Evolutionary conservation across 1,284 basidiomycete species (phyloP).

Genomic region (Cutaneotrichosporon arboriforme): DNA sequence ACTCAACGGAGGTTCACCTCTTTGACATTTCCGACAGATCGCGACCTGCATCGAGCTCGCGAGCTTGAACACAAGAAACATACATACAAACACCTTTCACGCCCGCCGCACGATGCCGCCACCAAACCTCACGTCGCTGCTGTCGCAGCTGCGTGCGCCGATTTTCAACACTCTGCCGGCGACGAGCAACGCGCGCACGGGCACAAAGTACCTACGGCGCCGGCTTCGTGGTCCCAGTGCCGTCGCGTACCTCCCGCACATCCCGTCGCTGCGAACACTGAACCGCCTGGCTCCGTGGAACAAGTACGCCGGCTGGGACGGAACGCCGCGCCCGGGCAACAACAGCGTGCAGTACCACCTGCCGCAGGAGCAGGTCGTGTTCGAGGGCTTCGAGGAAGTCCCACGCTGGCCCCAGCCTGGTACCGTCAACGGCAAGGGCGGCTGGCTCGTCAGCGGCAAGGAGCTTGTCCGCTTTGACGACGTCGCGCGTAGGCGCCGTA

Average conservation of each 20-base stretch:
- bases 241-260: constrained; percentile 59
- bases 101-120: constrained; percentile 12
- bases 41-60: background rate
- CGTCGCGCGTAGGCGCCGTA: constrained; percentile 24
- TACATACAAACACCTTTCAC: background rate
- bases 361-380: constrained; percentile 16
- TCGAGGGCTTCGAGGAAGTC: constrained; percentile 27
- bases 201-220: constrained; percentile 73
- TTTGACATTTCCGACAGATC: background rate
- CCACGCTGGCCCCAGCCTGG: constrained; percentile 21
- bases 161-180: constrained; percentile 83
- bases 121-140: constrained; percentile 24
- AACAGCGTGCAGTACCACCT: constrained; percentile 2
- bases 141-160: constrained; percentile 37
- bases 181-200: constrained; percentile 67
- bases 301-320: constrained; percentile 31
- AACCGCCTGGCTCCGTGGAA: constrained; percentile 23
- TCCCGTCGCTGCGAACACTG: constrained; percentile 11
- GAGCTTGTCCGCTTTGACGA: constrained; percentile 32
- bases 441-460: constrained; percentile 33
- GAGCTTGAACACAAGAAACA: background rate
- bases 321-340: constrained; percentile 16
- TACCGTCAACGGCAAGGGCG: constrained; percentile 17
- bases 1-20: no score
- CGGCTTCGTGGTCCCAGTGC: constrained; percentile 71